Base-by-base conservation (phyloP, 2,329 filamentous ascomycete genomes). In the Pseudofabraea citricarpa region DNA sequence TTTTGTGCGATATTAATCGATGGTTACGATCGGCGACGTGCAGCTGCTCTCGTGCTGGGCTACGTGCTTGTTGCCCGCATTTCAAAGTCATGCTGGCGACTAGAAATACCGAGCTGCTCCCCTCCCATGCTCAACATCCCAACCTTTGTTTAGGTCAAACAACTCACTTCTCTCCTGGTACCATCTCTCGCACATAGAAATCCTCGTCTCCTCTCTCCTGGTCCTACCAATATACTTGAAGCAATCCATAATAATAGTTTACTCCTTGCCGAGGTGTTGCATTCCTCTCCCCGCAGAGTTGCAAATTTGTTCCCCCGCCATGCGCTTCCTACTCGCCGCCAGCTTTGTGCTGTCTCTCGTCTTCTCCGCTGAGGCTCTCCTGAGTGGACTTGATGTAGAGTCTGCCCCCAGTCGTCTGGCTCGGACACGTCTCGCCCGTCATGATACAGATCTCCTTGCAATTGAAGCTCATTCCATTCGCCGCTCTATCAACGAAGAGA, bases 241-340 rank as follows among this genome's bases (percentile, higher is more conserved):
- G 12, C 7, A 15, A 10, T 32, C 18, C 19, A 37, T 13, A 37
- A 4, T 20, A 21, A 10, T 16, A 15, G n/a, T 3, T 32, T 32
- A 13, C 13, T 32, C 29, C 24, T 27, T 8, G 8, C 13, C 24
- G 13, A 8, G 13, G 24, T 15, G 35, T 5, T 21, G 33, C 33
- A 36, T 21, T 8, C 5, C 20, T 22, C 12, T 22, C 6, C 8
- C 5, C 18, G 6, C 33, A 19, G 16, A 19, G 33, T 37, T 37
- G n/a, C 7, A 18, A 37, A 21, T n/a, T 21, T 31, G 27, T 20
- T 23, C 4, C 18, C 18, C 39, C 35, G 41, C 31, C 20, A 51
- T 52, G 50, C 45, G 32, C 23, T 41, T 48, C 40, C 21, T 49
- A 13, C 44, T 49, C 23, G n/a, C 45, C 31, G 16, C 44, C 40